Percentiles rank a stretch among this genome's conserved stretches.
phyloP scores from a whole-genome alignment of 306 rosid species.

The Quercus cerris region DNA sequence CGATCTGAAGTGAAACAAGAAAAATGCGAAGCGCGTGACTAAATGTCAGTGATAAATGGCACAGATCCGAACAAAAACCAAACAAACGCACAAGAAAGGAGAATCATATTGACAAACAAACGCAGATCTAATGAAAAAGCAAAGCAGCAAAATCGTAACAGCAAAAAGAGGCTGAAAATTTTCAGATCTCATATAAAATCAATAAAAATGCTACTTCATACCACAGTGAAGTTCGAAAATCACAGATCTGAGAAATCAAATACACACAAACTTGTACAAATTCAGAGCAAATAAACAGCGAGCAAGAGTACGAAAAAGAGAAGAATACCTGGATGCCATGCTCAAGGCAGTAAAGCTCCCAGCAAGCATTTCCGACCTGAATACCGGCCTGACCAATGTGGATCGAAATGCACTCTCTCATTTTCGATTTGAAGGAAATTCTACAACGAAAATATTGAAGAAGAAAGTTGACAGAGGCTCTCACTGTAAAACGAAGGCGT shows the following conservation, averaged over 20 bases:
- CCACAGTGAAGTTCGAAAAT: not conserved
- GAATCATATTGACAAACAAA: not conserved
- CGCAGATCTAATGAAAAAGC: not conserved
- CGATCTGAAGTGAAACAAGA: not conserved
- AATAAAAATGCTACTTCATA: too few species aligned
- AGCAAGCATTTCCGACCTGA: slow-evolving; percentile 96
- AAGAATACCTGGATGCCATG: slow-evolving; percentile 74
- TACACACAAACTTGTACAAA: not conserved
- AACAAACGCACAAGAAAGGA: too few species aligned
- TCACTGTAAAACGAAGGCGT: slow-evolving; percentile 41
- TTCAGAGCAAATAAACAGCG: not conserved
- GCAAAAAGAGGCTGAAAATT: not conserved
- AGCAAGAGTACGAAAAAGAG: not conserved
- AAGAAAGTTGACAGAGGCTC: not conserved
- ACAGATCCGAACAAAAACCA: not conserved
- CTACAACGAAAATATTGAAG: not conserved
- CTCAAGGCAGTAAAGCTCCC: slow-evolving; percentile 96
- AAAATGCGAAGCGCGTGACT: not conserved
- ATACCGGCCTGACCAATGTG: slow-evolving; percentile 99
- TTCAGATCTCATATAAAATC: not conserved
- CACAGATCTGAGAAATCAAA: not conserved
- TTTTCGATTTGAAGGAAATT: slow-evolving; percentile 15
- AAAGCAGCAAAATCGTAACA: not conserved
- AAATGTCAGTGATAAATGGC: not conserved
- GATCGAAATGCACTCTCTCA: slow-evolving; percentile 94